phyloP scores from a whole-genome alignment of 306 rosid genomes.

The Medicago truncatula region MtrunA17r5.0-ANR NC_053048.1:39057001-39057500 shows the following conservation, averaged over 20 bases:
- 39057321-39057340: constrained; percentile 3
- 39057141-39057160: constrained; percentile 24
- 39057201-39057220: constrained; percentile 28
- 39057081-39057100: constrained; percentile 19
- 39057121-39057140: constrained; percentile 4
- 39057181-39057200: constrained; percentile 2
- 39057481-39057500: constrained; percentile 25
- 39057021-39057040: constrained; percentile 72
- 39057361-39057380: constrained; percentile 15
- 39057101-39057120: constrained; percentile 18
- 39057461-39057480: constrained; percentile 23
- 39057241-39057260: constrained; percentile 23
- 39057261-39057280: constrained; percentile 5
- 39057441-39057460: constrained; percentile 5
- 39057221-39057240: constrained; percentile 13
- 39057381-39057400: constrained; percentile 12
- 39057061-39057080: constrained; percentile 57
- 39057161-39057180: constrained; percentile 30
- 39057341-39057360: constrained; percentile 10
- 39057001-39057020: constrained; percentile 67
- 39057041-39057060: constrained; percentile 88
- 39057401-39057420: constrained; percentile 20
- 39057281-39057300: constrained; percentile 4
- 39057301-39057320: constrained; percentile 15
- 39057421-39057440: background rate